Evolutionary conservation across 2,329 filamentous ascomycete genomes (phyloP), one percentile per base, ranked within the genome.

Genomic region (Botryotinia narcissicola): DNA sequence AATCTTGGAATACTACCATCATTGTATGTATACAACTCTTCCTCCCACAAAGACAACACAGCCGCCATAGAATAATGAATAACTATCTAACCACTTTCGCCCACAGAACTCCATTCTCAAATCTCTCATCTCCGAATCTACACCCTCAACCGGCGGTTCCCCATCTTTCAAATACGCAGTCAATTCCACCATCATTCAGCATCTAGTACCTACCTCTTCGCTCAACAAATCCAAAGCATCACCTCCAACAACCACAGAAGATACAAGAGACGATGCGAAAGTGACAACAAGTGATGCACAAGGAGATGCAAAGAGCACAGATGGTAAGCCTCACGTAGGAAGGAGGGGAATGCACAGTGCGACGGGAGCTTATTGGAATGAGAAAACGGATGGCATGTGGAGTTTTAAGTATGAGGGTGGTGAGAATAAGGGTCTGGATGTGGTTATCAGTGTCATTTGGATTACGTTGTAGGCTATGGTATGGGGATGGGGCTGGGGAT

Each of bases 141-240:
- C 88, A 29, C 87, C 89, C 29, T 84, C 86, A 75, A 60, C 14
- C 25, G 85, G 86, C 75, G 83, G 86, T 42, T 85, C 88, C 40
- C 91, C 93, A 8, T 83, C 86, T 25, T 97, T 91, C 89, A 98
- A 98, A 84, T 98, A 95, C 85, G 93, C 94, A 78, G 94, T 97
- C 85, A 98, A 97, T 87, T 97, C 93, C 86, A 98, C 95, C 77
- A 98, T 98, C 81, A 97, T 98, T 78, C 95, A 99, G 86, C 95
- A 98, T 85, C 87, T 95, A 48, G 89, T 92, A 32, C 89, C 91
- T 72, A 91, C 89, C 20, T 88, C 89, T 44, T 85, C 88, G 73
- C 84, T 90, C 69, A 91, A 89, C 84, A 90, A 89, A 83, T 81
- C 88, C 77, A 88, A 75, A 85, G 66, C 76, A 40, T 60, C 70